Evolutionary conservation across 352 stramenopile genomes (phyloP).

Genomic region (Pythium grandisporangium): DNA sequence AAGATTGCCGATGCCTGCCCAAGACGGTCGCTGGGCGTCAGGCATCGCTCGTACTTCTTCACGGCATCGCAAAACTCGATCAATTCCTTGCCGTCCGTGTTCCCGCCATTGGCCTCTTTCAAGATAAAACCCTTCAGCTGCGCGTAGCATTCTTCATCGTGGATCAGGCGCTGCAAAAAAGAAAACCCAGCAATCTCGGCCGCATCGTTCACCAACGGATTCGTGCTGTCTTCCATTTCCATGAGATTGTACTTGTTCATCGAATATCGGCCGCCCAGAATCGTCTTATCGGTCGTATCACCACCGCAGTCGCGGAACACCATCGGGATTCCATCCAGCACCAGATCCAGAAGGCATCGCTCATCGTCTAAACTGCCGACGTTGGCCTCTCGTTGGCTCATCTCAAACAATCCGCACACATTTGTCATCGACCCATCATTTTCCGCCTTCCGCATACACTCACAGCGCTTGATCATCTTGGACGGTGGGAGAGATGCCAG

Average conservation of each 20-base stretch:
- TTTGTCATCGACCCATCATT: constrained; percentile 20
- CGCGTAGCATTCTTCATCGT: constrained; percentile 84
- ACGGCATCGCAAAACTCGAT: constrained; percentile 79
- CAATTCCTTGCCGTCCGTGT: constrained; percentile 45
- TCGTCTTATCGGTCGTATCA: constrained; percentile 81
- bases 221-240: constrained; percentile 15
- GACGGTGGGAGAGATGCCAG: not conserved
- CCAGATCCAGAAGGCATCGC: constrained; percentile 62
- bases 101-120: constrained; percentile 43
- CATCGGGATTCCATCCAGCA: constrained; percentile 82
- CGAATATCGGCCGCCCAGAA: constrained; percentile 70
- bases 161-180: constrained; percentile 81
- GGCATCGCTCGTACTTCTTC: constrained; percentile 75
- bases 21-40: constrained; percentile 53
- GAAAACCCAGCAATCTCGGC: constrained; percentile 62
- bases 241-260: constrained; percentile 47
- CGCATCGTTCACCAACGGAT: constrained; percentile 54
- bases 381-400: constrained; percentile 61
- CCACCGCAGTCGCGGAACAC: constrained; percentile 79
- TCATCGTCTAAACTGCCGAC: constrained; percentile 75
- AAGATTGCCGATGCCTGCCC: constrained; percentile 73
- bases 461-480: constrained; percentile 13
- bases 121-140: constrained; percentile 67
- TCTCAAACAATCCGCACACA: constrained; percentile 73
- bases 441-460: constrained; percentile 11